phyloP scores from a whole-genome alignment of 805 yeast genomes.

The Wickerhamiella qilinensis region DNA sequence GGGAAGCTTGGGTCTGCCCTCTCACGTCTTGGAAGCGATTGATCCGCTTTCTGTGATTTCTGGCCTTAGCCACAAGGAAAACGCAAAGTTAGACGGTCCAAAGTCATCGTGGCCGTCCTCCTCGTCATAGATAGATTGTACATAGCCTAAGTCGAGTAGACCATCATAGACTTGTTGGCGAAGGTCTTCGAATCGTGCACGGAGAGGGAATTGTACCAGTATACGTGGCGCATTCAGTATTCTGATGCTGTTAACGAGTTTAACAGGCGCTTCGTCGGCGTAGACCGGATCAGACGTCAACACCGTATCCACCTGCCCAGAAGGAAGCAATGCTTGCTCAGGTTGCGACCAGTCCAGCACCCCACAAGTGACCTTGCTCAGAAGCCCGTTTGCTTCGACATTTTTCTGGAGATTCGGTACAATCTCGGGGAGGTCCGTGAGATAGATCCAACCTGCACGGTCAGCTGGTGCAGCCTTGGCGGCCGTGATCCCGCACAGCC shows the following conservation, averaged over 20 bases:
- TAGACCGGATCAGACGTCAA: conserved; percentile 82
- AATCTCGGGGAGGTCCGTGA: conserved; percentile 74
- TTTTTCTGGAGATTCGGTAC: conserved; percentile 51
- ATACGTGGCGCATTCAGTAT: conserved; percentile 30
- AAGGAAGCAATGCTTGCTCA: neutral
- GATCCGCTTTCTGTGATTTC: conserved; percentile 3
- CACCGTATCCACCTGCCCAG: conserved; percentile 36
- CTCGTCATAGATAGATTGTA: conserved; percentile 23
- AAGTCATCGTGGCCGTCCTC: conserved; percentile 75
- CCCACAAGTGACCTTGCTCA: neutral
- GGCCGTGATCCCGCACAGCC: conserved; percentile 66
- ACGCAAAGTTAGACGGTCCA: conserved; percentile 44
- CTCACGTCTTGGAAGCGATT: neutral
- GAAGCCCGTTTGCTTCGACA: conserved; percentile 30
- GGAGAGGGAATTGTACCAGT: conserved; percentile 58
- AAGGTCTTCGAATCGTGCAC: conserved; percentile 50
- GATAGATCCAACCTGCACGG: conserved; percentile 25
- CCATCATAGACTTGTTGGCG: conserved; percentile 44
- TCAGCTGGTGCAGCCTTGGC: conserved; percentile 31
- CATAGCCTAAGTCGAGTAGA: conserved; percentile 23
- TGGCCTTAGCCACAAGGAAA: conserved; percentile 15
- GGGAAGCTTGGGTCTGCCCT: conserved; percentile 19
- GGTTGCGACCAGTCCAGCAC: neutral
- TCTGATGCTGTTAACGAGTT: conserved; percentile 47
- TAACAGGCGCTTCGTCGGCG: conserved; percentile 61